Base-by-base conservation (phyloP, 495 filamentous ascomycete genomes). In the Tuber umbilicatum region DNA sequence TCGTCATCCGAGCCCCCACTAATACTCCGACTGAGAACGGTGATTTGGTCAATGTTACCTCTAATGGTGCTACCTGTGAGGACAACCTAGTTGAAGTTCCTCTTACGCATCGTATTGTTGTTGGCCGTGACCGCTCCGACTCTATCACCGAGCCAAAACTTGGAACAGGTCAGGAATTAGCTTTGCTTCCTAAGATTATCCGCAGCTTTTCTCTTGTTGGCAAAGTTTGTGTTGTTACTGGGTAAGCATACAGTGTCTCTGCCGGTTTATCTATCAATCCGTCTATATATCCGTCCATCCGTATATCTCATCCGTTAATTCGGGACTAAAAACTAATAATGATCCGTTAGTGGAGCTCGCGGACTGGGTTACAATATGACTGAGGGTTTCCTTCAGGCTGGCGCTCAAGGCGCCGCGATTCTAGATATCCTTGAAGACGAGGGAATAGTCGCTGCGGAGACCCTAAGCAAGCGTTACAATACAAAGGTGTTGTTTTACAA, bases 281-380 rank as follows among this genome's bases (percentile, higher is more conserved):
- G 14, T 60, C n/a, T 10, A 60, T 27, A 12, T 60, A 27, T 10
- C n/a, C 2, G 9, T n/a, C n/a, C n/a, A 60, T 12, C 50, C 9
- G 5, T 50, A 16, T 21, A 38, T 14, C 43, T 7, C 7, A 76
- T 10, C 43, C n/a, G 19, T 27, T 17, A 55, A 67, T 68, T 60
- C 39, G 23, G 31, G 35, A 70, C 69, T 81, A 84, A 76, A 76
- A 85, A 31, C 39, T 47, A 31, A 23, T 67, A 7, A 10, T 68
- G 37, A 6, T 55, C 10, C 40, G 69, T 74, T 76, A 92, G 91
- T 79, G 91, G 90, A 81, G 91, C 90, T 76, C 89, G 91, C 74
- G 90, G 91, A 75, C 85, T 93, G 35, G 91, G 91, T 74, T 89
- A 89, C 85, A 86, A 90, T 83, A 93, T 93, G 87, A 89, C 91